Conservation (phyloP, 139 green algal species). For the Parachlorella kessleri region DNA sequence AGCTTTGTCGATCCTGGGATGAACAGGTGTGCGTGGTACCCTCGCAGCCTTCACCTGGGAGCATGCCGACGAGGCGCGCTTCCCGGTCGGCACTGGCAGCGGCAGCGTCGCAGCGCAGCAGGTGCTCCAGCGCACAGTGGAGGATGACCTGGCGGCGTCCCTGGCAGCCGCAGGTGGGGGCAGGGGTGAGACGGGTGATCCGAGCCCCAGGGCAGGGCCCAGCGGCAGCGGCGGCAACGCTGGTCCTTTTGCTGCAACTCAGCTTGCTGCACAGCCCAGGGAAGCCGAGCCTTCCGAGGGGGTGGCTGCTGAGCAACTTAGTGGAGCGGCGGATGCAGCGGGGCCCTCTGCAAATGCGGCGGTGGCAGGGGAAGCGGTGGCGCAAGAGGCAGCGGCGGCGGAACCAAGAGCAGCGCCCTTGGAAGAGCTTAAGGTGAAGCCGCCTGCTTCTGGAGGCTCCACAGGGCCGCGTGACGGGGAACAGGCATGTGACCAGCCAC, state of each 20-base stretch:
- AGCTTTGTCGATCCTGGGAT: no score
- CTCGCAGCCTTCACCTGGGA: constrained; percentile 44
- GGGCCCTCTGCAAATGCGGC: no score
- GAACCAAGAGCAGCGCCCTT: background rate
- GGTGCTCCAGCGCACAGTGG: background rate
- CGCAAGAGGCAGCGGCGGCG: background rate
- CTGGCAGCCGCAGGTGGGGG: constrained; percentile 27
- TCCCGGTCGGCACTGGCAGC: constrained; percentile 17
- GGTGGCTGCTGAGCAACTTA: no score
- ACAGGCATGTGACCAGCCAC: no score
- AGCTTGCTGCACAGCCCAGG: no score
- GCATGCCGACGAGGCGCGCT: constrained; percentile 41
- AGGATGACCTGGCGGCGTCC: constrained; percentile 20
- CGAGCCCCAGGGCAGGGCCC: background rate
- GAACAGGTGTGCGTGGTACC: no score
- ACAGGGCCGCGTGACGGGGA: no score
- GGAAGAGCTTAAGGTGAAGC: no score
- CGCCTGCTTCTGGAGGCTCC: no score
- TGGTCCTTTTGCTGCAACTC: no score
- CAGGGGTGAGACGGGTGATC: background rate
- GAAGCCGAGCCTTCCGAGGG: no score
- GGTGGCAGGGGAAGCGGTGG: background rate
- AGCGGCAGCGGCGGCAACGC: background rate
- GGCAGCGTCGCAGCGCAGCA: background rate
- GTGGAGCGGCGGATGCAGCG: no score